Conservation (phyloP, 164 flowering plant genomes). For the Paratinospora sagittata region DNA sequence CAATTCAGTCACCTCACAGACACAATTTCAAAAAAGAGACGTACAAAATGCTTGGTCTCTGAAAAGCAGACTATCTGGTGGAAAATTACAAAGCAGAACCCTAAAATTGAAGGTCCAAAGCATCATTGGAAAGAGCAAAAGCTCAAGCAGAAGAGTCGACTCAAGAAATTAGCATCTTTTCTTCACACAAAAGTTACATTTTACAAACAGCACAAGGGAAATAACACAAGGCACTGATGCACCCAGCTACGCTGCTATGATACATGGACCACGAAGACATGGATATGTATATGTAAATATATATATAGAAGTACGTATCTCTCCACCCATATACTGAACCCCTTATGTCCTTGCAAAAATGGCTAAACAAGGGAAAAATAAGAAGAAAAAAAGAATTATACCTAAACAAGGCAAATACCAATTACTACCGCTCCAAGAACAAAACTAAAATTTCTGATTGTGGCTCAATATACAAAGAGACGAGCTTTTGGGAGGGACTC, state of each 20-base stretch:
- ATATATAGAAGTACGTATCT: constrained; percentile 9
- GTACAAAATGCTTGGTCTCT: too few species aligned
- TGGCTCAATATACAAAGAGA: constrained; percentile 52
- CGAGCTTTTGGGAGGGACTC: constrained; percentile 12
- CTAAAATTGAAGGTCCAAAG: too few species aligned
- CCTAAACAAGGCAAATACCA: constrained; percentile 28
- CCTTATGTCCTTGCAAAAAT: constrained; percentile 11
- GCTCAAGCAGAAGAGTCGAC: neutral
- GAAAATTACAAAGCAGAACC: too few species aligned
- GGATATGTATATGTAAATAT: neutral
- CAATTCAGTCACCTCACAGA: too few species aligned
- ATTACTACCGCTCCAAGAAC: constrained; percentile 28
- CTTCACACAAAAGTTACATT: constrained; percentile 33
- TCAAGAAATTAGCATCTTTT: constrained; percentile 8
- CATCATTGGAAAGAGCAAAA: too few species aligned
- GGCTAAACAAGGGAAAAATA: constrained; percentile 18
- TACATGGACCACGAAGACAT: constrained; percentile 19
- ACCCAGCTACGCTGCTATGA: constrained; percentile 19
- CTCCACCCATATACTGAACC: constrained; percentile 20
- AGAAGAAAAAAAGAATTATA: constrained; percentile 14
- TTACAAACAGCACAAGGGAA: constrained; percentile 22
- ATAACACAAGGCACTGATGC: constrained; percentile 22
- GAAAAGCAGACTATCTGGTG: too few species aligned
- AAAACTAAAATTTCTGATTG: constrained; percentile 30
- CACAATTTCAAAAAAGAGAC: too few species aligned